Evolutionary conservation across 108 stramenopile species (phyloP).

Genomic region (Cyclotella choctawhatcheeana): DNA sequence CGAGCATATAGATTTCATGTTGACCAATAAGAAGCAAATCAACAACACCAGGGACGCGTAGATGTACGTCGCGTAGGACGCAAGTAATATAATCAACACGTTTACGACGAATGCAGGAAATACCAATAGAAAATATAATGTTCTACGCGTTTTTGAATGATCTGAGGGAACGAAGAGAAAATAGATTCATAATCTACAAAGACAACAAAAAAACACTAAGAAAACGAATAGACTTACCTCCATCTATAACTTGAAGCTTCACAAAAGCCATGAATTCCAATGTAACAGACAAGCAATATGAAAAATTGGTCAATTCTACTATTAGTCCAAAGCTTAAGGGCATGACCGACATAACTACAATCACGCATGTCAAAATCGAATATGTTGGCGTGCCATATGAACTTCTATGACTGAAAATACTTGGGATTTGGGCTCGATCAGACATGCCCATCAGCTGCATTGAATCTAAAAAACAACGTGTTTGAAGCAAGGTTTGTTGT

Average conservation of each 20-base stretch:
- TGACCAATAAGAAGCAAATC: slow-evolving; percentile 25
- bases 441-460: slow-evolving; percentile 81
- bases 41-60: slow-evolving; percentile 27
- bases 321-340: slow-evolving; percentile 34
- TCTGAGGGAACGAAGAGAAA: slow-evolving; percentile 8
- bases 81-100: slow-evolving; percentile 27
- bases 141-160: slow-evolving; percentile 20
- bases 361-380: slow-evolving; percentile 30
- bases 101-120: slow-evolving; percentile 32
- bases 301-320: slow-evolving; percentile 38
- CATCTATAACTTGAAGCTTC: slow-evolving; percentile 27
- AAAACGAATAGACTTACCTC: slow-evolving; percentile 31
- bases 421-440: slow-evolving; percentile 59
- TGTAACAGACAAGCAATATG: slow-evolving; percentile 31
- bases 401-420: slow-evolving; percentile 32
- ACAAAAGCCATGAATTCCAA: slow-evolving; percentile 39
- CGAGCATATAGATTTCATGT: slow-evolving; percentile 12
- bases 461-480: slow-evolving; percentile 30
- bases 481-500: background rate
- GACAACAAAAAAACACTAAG: too few species aligned
- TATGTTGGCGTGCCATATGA: slow-evolving; percentile 44
- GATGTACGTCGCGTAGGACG: slow-evolving; percentile 52
- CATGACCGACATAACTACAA: slow-evolving; percentile 28
- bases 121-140: slow-evolving; percentile 15
- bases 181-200: background rate